Conservation (phyloP, 2,329 filamentous ascomycete genomes). For the Fusarium begoniae region DNA sequence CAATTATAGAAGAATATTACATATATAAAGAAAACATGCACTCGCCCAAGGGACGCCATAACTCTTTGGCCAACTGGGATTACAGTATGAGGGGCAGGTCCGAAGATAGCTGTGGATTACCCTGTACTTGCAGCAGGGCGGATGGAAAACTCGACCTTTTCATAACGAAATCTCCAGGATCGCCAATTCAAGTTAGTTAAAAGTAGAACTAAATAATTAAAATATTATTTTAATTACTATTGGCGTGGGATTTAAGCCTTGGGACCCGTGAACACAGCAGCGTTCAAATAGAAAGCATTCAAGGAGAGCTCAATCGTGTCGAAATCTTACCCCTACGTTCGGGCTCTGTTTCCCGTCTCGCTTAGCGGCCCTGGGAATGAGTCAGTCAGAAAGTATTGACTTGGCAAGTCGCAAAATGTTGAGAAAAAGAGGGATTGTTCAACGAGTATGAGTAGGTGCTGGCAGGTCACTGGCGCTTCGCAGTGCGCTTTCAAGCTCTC, state of each 20-base stretch:
- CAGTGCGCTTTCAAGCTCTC: background rate
- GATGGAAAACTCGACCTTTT: too few species aligned
- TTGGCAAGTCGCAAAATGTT: fast-evolving
- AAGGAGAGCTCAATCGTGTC: fast-evolving
- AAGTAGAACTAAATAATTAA: too few species aligned
- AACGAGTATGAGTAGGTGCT: background rate
- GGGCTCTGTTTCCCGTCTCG: fast-evolving
- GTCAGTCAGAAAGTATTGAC: fast-evolving
- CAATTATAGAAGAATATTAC: background rate
- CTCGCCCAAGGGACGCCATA: too few species aligned
- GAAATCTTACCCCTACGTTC: too few species aligned
- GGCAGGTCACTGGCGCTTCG: background rate
- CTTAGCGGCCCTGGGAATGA: too few species aligned
- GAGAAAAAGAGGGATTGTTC: fast-evolving
- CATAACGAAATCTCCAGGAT: background rate
- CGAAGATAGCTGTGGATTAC: fast-evolving
- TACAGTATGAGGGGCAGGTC: background rate
- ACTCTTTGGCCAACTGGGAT: background rate
- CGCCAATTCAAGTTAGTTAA: fast-evolving
- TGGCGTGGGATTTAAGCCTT: too few species aligned
- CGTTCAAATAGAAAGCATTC: too few species aligned
- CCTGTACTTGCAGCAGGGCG: background rate
- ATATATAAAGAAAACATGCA: too few species aligned
- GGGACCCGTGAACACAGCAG: fast-evolving
- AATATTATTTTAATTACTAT: too few species aligned